Base-by-base conservation (phyloP, 345 rosid genomes). In the Melaleuca quinquenervia region DNA sequence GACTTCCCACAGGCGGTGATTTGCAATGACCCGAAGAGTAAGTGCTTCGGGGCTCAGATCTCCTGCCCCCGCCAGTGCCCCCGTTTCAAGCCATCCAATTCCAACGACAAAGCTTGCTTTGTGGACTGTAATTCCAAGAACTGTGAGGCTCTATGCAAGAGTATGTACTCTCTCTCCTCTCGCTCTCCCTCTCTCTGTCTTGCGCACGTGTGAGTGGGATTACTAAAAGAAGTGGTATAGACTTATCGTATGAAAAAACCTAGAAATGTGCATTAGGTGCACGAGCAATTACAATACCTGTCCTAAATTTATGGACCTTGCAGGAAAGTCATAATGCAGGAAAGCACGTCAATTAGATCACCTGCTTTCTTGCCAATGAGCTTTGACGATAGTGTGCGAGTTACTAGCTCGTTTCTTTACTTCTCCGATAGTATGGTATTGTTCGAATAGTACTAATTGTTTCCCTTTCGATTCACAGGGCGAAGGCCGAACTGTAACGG, bases 51-150 rank as follows among this genome's bases (percentile, higher is more conserved):
- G 53, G 41, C 62, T 16, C 49, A 56, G 54, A 82, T 82, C 50
- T 82, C 76, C 82, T 86, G 87, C 58, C 87, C 87, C 14, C 13
- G 83, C 50, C 85, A 86, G 51, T 86, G 87, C 60, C 85, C 87
- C 74, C 51, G 58, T 36, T 32, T 62, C 52, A 82, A 60, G 41
- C 87, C 87, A 24, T 80, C 85, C 50, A 50, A 58, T 18, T 82
- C 87, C 52, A 62, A 50, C 32, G 87, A 78, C 82, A 86, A 86
- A 70, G 85, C 87, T 62, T 86, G 87, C 70, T 22, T 22, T 20
- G 27, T 83, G 29, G 84, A 86, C 85, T 86, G 87, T 45, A 54
- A 60, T 8, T 45, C 82, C 32, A 84, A 58, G 51, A 86, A 50
- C 52, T 86, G 85, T 82, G 85, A 86, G 64, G 87, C 87, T 64